Conservation (phyloP, 805 yeast species). For the Yarrowia sp. region DNA sequence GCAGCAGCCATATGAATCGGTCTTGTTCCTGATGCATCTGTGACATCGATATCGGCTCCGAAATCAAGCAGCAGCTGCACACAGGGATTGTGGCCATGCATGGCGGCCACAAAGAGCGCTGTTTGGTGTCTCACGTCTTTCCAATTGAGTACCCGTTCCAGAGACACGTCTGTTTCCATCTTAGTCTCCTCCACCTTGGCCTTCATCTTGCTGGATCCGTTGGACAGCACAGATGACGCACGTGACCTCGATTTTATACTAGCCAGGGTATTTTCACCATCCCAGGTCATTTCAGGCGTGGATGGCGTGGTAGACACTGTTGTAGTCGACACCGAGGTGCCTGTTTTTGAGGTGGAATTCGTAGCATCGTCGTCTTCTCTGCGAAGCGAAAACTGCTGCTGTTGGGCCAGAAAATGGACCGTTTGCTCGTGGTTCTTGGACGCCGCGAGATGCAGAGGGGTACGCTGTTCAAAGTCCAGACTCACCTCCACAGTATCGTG, state of each 20-base stretch:
- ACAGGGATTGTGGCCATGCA: constrained; percentile 66
- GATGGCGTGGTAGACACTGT: constrained; percentile 2
- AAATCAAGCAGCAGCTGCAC: constrained; percentile 68
- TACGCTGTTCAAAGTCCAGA: constrained; percentile 61
- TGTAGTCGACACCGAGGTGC: constrained; percentile 11
- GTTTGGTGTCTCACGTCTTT: constrained; percentile 57
- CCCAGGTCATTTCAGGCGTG: constrained; percentile 12
- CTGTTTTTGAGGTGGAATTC: not conserved
- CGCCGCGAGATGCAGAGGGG: constrained; percentile 76
- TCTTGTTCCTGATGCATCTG: constrained; percentile 78
- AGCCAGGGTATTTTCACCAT: not conserved
- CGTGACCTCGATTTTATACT: not conserved
- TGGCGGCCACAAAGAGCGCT: constrained; percentile 69
- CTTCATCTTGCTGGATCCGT: not conserved
- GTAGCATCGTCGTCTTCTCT: constrained; percentile 17
- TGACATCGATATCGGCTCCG: constrained; percentile 77
- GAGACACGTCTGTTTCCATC: constrained; percentile 15
- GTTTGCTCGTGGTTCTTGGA: constrained; percentile 71
- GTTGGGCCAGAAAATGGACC: constrained; percentile 72
- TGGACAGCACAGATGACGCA: constrained; percentile 6
- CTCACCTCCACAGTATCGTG: constrained; percentile 61
- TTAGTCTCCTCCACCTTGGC: not conserved
- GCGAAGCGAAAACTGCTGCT: constrained; percentile 44
- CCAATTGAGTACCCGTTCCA: constrained; percentile 56
- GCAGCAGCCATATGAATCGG: constrained; percentile 85